phyloP scores from a whole-genome alignment of 2,329 filamentous ascomycete genomes.

The Cytospora paraplurivora region DNA sequence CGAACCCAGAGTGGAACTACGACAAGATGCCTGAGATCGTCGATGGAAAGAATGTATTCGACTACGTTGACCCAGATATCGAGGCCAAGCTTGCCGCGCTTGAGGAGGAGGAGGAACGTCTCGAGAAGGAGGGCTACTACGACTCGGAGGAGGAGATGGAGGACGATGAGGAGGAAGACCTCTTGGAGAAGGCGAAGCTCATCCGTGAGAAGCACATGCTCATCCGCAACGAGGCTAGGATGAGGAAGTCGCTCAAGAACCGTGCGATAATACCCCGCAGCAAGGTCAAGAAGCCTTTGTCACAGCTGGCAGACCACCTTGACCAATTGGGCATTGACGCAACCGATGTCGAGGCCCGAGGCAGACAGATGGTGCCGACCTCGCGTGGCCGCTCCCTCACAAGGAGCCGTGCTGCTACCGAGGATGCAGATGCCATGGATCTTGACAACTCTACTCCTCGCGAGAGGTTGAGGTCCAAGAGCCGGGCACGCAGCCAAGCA shows the following conservation, averaged over 20 bases:
- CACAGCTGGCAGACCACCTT: constrained; percentile 83
- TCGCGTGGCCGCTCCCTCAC: constrained; percentile 71
- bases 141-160: constrained; percentile 81
- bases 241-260: constrained; percentile 98
- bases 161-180: constrained; percentile 85
- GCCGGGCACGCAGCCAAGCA: constrained; percentile 62
- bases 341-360: constrained; percentile 71
- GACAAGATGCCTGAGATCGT: constrained; percentile 94
- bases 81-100: constrained; percentile 87
- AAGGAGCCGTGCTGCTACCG: constrained; percentile 63
- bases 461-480: constrained; percentile 71
- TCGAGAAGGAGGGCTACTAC: constrained; percentile 92
- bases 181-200: constrained; percentile 86
- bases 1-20: constrained; percentile 90
- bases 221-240: constrained; percentile 90
- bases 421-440: constrained; percentile 76
- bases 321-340: constrained; percentile 86
- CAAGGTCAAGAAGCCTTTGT: constrained; percentile 76
- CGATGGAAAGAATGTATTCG: constrained; percentile 95
- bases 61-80: constrained; percentile 96
- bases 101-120: constrained; percentile 92
- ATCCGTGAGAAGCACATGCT: constrained; percentile 94
- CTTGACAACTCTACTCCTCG: constrained; percentile 56
- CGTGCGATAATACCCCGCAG: constrained; percentile 88
- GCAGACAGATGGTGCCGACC: constrained; percentile 62